Base-by-base conservation (phyloP, 495 filamentous ascomycete species). In the Aspergillus heteromorphus region DNA sequence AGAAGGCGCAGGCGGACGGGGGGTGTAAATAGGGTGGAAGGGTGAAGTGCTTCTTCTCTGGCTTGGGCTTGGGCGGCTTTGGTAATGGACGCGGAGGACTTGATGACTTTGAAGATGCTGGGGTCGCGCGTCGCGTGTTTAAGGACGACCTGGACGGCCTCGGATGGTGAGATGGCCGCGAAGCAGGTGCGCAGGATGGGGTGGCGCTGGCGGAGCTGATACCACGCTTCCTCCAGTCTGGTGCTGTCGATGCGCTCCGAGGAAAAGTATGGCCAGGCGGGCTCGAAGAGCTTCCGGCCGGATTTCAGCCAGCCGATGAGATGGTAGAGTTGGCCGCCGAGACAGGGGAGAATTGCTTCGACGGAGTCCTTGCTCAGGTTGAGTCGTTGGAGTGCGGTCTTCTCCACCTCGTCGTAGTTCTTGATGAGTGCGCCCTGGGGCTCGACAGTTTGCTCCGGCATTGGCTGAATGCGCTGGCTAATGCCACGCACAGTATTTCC, bases 271-370 rank as follows among this genome's bases (percentile, higher is more conserved):
- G 63, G 63, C 62, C 89, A 91, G 1, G 72, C 75, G 0, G 85
- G 79, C 59, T 85, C 84, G 62, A 90, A 86, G 1, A 84, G 63
- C 10, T 66, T 68, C 0, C 84, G 82, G 0, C 62, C 53, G 0
- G 86, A 83, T 48, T 84, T 84, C 54, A 82, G 72, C 88, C 88
- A 91, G 18, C 70, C 74, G 2, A 74, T 80, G 10, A 92, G 73
- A 77, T 88, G 87, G 58, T 87, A 87, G 3, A 83, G 67, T 62
- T 92, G 88, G 54, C 88, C 87, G 1, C 86, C 67, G 8, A 85
- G 79, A n/a, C 81, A 85, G 0, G 86, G 87, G 0, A 85, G 60
- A 2, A 86, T 54, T 4, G 60, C 63, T 51, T 89, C 83, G 27
- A 87, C 64, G 3, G 73, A 58, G 2, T 71, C 62, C 11, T 56